Evolutionary conservation across 805 yeast species (phyloP), one percentile per base, ranked within the genome.

Genomic region (Ogataea trehalophila): DNA sequence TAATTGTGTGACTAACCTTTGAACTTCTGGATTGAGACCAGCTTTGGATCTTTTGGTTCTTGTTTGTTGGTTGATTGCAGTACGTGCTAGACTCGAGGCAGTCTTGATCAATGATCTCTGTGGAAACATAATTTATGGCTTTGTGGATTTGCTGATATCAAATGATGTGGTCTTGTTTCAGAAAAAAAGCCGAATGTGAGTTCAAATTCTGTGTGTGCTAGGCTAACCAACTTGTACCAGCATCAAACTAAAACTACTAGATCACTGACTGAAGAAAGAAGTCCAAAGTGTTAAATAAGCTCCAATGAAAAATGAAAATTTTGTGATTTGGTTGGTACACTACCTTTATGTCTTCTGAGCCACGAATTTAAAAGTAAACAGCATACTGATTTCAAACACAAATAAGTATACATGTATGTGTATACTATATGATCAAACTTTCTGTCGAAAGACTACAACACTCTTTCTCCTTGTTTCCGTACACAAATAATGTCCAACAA

Each of bases 1-100:
- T 52, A 92, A 75, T 69, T 83, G 85, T 43, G 72, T 65, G 29
- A 64, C 65, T 26, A 63, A 52, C 44, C 51, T 58, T 47, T 68
- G 68, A 5, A 52, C 55, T 29, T 57, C 63, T 14, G 68, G 67
- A 29, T 55, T 55, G n/a, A 68, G 49, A 20, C 56, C 59, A 15
- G 67, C 56, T 38, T 54, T 59, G 26, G 59, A 61, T 47, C 67
- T 56, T 47, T 62, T 67, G 37, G 51, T 52, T 70, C 63, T 77
- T 73, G 41, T 75, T 71, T 43, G 73, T 73, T 26, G 84, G 17
- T 26, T 42, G 40, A 36, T 5, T n/a, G 33, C 41, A 26, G 11
- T 26, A 26, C 31, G 11, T 26, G 31, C 18, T 23, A 18, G 29
- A 17, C 16, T n/a, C 15, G 40, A 14, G 6, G 40, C 7, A 9